Percentiles rank a stretch among this genome's conserved stretches.
Conservation (phyloP, 2,329 filamentous ascomycete genomes). For the Fusarium tuaranense region DNA sequence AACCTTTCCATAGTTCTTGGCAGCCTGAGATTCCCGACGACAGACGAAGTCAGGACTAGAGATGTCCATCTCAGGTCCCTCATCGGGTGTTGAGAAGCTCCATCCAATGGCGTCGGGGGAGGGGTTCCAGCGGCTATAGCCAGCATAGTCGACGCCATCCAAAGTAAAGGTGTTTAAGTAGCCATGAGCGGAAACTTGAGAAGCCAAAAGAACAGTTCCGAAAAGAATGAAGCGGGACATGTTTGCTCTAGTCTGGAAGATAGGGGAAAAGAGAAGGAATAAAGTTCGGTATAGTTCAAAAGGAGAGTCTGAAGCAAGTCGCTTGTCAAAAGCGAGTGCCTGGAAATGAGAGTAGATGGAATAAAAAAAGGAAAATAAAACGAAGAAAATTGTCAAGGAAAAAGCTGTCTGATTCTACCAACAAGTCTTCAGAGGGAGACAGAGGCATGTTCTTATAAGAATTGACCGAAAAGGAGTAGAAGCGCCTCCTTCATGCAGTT, state of each 20-base stretch:
- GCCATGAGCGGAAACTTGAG: constrained; percentile 41
- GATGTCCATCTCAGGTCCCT: constrained; percentile 61
- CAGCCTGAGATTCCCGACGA: constrained; percentile 53
- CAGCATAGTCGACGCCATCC: constrained; percentile 50
- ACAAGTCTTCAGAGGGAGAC: background rate
- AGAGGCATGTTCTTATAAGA: background rate
- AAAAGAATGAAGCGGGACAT: constrained; percentile 32
- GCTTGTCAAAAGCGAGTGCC: constrained; percentile 24
- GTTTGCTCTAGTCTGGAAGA: background rate
- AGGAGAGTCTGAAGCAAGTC: background rate
- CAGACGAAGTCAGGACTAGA: constrained; percentile 57
- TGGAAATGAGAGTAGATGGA: background rate
- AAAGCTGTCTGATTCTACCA: background rate
- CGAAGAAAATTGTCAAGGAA: background rate
- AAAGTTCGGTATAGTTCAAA: background rate
- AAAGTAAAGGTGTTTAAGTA: constrained; percentile 40
- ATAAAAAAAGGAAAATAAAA: background rate
- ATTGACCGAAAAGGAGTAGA: background rate
- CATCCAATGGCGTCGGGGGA: constrained; percentile 51
- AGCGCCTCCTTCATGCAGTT: background rate
- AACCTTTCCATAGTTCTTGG: constrained; percentile 51
- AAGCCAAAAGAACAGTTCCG: constrained; percentile 24
- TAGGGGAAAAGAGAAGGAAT: background rate
- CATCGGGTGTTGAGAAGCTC: constrained; percentile 56
- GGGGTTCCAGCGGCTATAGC: constrained; percentile 46